A percentile compares a stretch with the other conserved stretches of the same genome.
These are phyloP conservation scores for Neurospora terricola DNA, from an alignment of 495 filamentous ascomycete species.

Conservation along the genomic window DNA sequence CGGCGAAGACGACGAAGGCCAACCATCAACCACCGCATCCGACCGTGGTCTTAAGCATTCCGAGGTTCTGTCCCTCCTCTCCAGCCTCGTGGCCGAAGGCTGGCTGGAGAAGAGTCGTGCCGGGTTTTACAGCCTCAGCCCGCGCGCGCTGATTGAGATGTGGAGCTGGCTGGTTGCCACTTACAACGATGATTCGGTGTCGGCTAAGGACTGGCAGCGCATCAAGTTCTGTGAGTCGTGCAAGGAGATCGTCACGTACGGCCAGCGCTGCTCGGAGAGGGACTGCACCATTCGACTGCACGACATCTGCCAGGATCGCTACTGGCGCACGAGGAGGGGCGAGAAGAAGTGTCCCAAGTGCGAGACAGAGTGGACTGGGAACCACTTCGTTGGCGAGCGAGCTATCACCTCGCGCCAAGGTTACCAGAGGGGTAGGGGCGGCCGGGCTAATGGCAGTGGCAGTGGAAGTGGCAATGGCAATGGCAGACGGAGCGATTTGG, in stretches of 20 bases:
- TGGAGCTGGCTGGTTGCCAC: constrained; percentile 68
- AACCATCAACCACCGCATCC: constrained; percentile 4
- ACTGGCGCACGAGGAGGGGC: constrained; percentile 49
- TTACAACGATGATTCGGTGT: constrained; percentile 63
- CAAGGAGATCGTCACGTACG: constrained; percentile 81
- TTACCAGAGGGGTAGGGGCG: constrained; percentile 29
- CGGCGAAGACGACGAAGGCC: constrained; percentile 33
- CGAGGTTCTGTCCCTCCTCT: constrained; percentile 65
- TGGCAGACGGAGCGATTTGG: constrained; percentile 18
- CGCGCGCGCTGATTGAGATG: constrained; percentile 77
- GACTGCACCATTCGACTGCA: constrained; percentile 66
- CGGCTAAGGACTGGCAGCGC: constrained; percentile 46
- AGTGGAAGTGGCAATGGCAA: background rate
- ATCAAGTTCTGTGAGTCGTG: constrained; percentile 88
- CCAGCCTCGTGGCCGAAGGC: constrained; percentile 60
- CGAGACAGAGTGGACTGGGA: constrained; percentile 58
- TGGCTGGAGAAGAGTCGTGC: constrained; percentile 70
- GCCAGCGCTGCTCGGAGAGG: constrained; percentile 65
- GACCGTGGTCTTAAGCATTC: constrained; percentile 55
- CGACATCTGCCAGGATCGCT: constrained; percentile 61
- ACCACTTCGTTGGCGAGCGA: constrained; percentile 71
- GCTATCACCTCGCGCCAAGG: constrained; percentile 47
- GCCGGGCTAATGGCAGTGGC: constrained; percentile 5
- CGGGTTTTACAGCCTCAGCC: constrained; percentile 64
- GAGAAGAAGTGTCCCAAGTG: constrained; percentile 66